Evolutionary conservation across 768 basidiomycete genomes (phyloP), one percentile per base, ranked within the genome.

Genomic region (Mycena filopes): DNA sequence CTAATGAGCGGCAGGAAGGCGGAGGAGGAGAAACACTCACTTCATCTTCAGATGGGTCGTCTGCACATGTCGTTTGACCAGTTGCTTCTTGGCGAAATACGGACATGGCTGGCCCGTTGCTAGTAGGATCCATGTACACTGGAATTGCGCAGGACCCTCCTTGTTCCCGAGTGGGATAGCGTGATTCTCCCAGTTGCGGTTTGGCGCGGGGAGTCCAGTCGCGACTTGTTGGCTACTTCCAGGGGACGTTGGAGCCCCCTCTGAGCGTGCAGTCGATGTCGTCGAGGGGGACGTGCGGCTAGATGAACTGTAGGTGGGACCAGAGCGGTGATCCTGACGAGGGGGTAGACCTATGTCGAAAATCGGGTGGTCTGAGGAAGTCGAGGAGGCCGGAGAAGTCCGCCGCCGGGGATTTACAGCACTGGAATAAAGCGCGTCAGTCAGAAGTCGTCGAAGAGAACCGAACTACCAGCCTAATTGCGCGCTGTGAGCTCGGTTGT

Each of bases 31-130:
- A 48, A 26, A 28, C 1, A 71, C 86, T 64, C 65, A 87, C 90
- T 86, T 87, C 69, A 86, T 80, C 54, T 84, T 81, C 48, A 91
- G 73, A 71, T 91, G 90, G 16, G 84, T 86, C 11, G 85, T 85
- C 74, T 88, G 83, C 49, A 91, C 81, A 73, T 91, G 90, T 28
- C 90, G 82, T 74, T 89, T 90, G 62, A 91, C 86, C 45, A 89
- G 80, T 72, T 90, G 89, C 74, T 87, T 89, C 71, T 87, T 87
- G 43, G 41, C n/a, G 29, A 11, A 36, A 18, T 67, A 62, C 3
- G 26, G 29, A 55, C 60, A 67, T 23, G 33, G 48, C 18, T 66
- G 67, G 63, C 78, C 58, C 73, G 76, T 59, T 67, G 9, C 15
- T 2, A 10, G 72, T 60, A n/a, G n/a, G 70, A 72, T 57, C 71